Evolutionary conservation across 176 grass and related monocot species (phyloP), one percentile per base, ranked within the genome.

Genomic region (Cocos nucifera): DNA sequence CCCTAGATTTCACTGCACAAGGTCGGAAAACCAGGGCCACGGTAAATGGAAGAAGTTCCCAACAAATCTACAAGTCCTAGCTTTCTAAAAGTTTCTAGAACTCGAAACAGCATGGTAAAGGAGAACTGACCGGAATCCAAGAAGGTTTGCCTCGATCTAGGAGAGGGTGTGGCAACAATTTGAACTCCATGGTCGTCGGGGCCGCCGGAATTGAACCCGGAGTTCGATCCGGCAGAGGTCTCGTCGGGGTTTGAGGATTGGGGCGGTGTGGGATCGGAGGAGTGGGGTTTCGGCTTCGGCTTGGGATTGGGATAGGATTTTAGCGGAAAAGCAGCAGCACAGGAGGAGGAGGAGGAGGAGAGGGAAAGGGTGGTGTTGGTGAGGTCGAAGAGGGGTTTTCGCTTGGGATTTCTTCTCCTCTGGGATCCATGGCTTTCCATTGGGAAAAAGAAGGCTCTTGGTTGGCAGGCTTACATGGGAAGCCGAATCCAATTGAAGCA

Each of bases 381-480:
- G 59, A 88, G 72, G 44, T 88, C 80, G 64, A 63, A 56, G 1
- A 83, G 27, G 4, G 83, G 70, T 56, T 7, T 66, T 0, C 73
- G 62, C 68, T 77, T 87, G 51, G 10, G 25, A 57, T 16, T 49
- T 24, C n/a, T 50, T 44, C n/a, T 27, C 56, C 8, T 12, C 10
- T 12, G 8, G 48, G 58, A 15, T 54, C 58, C 53, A 17, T 15
- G 5, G 22, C 7, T 0, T 28, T 52, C 58, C 59, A 19, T 51
- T 22, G 6, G 21, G 8, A 12, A 16, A 21, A 15, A 49, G 19
- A 59, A 50, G 9, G 7, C 12, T 14, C 9, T 3, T 14, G 35
- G 35, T 44, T 44, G 1, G 35, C 2, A 12, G 35, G 10, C 35
- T 44, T 9, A 44, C 35, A 9, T 44, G 1, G 35, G 10, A 12